phyloP scores from a whole-genome alignment of 768 basidiomycete genomes.

The Trametes sanguinea region DNA sequence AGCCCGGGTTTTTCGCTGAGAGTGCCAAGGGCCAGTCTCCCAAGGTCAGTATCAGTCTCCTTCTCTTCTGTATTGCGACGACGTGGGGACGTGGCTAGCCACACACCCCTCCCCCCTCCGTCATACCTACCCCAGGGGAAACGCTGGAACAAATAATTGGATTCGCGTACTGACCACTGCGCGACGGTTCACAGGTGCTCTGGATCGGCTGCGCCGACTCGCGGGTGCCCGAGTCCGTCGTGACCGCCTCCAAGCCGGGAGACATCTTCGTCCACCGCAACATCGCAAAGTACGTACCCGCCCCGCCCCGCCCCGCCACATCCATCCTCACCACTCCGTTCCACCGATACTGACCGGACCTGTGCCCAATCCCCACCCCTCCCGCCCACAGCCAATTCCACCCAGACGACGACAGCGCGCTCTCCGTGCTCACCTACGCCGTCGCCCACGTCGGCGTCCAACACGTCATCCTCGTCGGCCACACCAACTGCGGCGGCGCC shows the following conservation, averaged over 20 bases:
- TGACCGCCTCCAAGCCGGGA: conserved; percentile 70
- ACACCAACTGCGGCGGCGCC: conserved; percentile 82
- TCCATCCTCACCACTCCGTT: background rate
- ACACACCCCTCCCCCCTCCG: background rate
- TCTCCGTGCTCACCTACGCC: conserved; percentile 75
- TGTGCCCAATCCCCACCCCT: background rate
- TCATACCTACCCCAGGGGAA: background rate
- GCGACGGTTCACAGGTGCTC: conserved; percentile 49
- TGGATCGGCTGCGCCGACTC: conserved; percentile 88
- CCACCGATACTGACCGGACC: background rate
- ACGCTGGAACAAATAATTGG: background rate
- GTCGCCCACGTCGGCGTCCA: conserved; percentile 68
- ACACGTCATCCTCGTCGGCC: conserved; percentile 85
- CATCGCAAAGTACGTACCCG: conserved; percentile 72
- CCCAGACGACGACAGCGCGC: conserved; percentile 66
- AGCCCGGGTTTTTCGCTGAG: conserved; percentile 65
- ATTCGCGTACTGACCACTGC: background rate
- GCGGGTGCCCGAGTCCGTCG: conserved; percentile 77
- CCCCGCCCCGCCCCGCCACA: too few relatives aligned
- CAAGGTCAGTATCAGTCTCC: conserved; percentile 45
- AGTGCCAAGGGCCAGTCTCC: conserved; percentile 66
- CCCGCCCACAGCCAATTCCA: conserved; percentile 62
- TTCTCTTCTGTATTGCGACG: conserved; percentile 7
- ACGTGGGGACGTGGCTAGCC: background rate
- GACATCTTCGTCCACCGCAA: conserved; percentile 85